These are phyloP conservation scores for Eragrostis curvula DNA, from an alignment of 176 grass and related monocot species.

Conservation along the genomic window DNA sequence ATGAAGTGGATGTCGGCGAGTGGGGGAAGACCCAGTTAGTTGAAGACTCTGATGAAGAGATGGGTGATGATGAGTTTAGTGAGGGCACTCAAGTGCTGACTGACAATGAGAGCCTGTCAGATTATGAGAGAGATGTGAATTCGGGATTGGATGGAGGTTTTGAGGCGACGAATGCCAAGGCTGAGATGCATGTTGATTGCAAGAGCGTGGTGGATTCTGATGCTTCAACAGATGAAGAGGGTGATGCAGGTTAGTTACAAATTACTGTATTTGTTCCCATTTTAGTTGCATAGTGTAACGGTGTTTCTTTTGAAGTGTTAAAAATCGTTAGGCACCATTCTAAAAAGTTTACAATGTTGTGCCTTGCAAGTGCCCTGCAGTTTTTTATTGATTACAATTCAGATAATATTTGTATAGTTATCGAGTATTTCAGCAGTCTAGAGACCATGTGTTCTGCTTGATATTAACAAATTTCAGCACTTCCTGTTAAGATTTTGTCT, in stretches of 20 bases:
- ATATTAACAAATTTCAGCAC: constrained; percentile 9
- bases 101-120: constrained; percentile 17
- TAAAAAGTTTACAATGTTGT: neutral
- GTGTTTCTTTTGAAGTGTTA: neutral
- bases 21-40: constrained; percentile 50
- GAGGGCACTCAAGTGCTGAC: constrained; percentile 37
- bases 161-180: neutral
- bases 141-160: neutral
- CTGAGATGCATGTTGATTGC: neutral
- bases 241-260: constrained; percentile 43
- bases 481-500: neutral
- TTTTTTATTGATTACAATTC: neutral
- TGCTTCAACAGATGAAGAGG: constrained; percentile 64
- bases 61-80: constrained; percentile 15
- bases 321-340: neutral
- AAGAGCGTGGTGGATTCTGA: constrained; percentile 44
- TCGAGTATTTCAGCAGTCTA: neutral
- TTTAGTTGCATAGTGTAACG: neutral
- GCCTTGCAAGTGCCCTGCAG: neutral
- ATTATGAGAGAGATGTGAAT: constrained; percentile 8
- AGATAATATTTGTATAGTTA: constrained; percentile 1
- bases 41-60: constrained; percentile 44
- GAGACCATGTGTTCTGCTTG: neutral
- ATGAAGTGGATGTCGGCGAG: neutral
- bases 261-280: neutral